phyloP scores from a whole-genome alignment of 2,329 filamentous ascomycete species.

The Myriosclerotinia duriaeana region DNA sequence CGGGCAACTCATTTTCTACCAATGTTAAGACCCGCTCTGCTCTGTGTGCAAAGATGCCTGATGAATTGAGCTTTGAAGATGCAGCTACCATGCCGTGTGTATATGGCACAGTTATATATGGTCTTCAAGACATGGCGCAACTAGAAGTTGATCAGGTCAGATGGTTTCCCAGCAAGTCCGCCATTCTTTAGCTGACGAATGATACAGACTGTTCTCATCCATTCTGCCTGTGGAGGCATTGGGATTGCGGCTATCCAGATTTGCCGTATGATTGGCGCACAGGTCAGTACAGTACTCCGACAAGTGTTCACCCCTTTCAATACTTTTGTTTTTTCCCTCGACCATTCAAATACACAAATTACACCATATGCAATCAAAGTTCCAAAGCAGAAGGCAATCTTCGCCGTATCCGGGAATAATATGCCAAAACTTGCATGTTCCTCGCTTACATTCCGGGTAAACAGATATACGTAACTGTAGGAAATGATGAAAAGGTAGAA shows the following conservation, averaged over 20 bases:
- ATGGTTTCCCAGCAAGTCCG: not conserved
- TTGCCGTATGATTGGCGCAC: conserved; percentile 33
- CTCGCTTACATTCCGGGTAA: not conserved
- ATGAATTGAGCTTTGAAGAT: conserved; percentile 28
- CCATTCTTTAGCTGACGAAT: not conserved
- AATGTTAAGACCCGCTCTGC: conserved; percentile 36
- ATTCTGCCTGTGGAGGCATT: conserved; percentile 39
- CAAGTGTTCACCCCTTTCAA: not conserved
- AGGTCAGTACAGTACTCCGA: conserved; percentile 31
- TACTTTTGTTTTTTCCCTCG: too few relatives aligned
- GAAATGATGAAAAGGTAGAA: conserved; percentile 29
- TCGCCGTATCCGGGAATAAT: too few relatives aligned
- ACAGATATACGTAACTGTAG: conserved; percentile 37
- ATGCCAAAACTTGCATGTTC: not conserved
- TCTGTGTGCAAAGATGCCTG: conserved; percentile 27
- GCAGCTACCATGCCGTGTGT: conserved; percentile 30
- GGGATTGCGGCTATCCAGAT: conserved; percentile 41
- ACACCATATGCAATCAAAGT: too few relatives aligned
- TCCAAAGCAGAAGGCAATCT: too few relatives aligned
- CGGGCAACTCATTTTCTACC: not conserved
- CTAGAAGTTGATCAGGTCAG: not conserved
- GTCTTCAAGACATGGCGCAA: conserved; percentile 27
- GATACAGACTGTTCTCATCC: conserved; percentile 40
- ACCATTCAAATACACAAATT: too few relatives aligned
- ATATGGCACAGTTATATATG: conserved; percentile 30